Evolutionary conservation across 116 monocot species (phyloP), one percentile per base, ranked within the genome.

Genomic region (Posidonia oceanica): DNA sequence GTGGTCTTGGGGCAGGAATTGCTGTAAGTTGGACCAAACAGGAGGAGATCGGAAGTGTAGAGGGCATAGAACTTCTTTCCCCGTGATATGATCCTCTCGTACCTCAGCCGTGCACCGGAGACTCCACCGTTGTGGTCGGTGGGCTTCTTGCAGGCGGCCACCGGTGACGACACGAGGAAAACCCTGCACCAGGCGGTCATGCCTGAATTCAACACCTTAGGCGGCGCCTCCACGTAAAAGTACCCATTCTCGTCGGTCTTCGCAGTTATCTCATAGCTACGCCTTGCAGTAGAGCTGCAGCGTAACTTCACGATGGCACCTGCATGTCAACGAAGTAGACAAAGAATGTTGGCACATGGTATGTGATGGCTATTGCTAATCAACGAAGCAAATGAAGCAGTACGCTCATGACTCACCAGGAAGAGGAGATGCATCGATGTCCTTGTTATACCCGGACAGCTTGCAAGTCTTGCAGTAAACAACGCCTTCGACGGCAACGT

Each of bases 381-480:
- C 0, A 29, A 29, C 29, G 29, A 29, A 29, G 29, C 29, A n/a
- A n/a, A n/a, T n/a, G n/a, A n/a, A n/a, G n/a, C n/a, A n/a, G n/a
- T n/a, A 29, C 29, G 29, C 29, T 29, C 29, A 29, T n/a, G n/a
- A 18, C 36, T 41, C 3, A 85, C 85, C 82, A 44, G 70, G 79
- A 60, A 85, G 67, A 59, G 85, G 85, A 3, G 85, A 66, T 7
- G 74, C 74, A 44, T 72, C 74, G 21, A 85, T 54, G 51, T n/a
- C 11, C 52, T 74, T 55, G 63, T 67, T 64, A 68, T 81, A 81
- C 42, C 73, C 76, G 10, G 71, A 53, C 40, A 85, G 71, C 58
- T 76, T 81, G 85, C 85, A 82, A 11, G 79, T 71, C 64, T 52
- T 65, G 82, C 85, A 85, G 74, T 68, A 85, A 40, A 82, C 71